Evolutionary conservation across 768 basidiomycete genomes (phyloP).

Genomic region (Calocybe cyanea): DNA sequence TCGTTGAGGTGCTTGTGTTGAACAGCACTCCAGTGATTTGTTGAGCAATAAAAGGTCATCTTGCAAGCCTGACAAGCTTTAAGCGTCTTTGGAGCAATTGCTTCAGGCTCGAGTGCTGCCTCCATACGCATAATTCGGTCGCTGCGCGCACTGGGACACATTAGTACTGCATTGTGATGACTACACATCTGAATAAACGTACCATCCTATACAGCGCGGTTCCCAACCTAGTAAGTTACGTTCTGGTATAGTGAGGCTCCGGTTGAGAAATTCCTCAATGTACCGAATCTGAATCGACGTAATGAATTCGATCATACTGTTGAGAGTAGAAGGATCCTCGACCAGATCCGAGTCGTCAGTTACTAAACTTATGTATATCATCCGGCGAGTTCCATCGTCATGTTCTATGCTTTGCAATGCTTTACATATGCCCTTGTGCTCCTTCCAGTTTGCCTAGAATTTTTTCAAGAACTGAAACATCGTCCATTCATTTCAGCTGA

Average conservation of each 20-base stretch:
- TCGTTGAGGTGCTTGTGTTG: conserved; percentile 13
- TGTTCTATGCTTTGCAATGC: conserved; percentile 23
- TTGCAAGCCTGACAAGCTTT: conserved; percentile 21
- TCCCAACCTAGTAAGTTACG: conserved; percentile 18
- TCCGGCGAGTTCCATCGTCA: conserved; percentile 4
- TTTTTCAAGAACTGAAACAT: neutral
- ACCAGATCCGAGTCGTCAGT: conserved; percentile 9
- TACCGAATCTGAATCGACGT: neutral
- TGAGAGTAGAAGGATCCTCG: conserved; percentile 10
- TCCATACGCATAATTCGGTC: conserved; percentile 22
- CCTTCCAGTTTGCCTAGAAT: conserved; percentile 23
- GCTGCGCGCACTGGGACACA: conserved; percentile 19
- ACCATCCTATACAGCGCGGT: conserved; percentile 22
- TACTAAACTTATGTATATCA: conserved; percentile 12
- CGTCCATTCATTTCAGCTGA: conserved; percentile 1
- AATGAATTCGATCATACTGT: neutral
- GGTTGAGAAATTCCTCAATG: neutral
- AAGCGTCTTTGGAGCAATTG: conserved; percentile 5
- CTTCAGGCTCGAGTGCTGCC: neutral
- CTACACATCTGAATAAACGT: neutral
- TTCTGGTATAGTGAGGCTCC: conserved; percentile 8
- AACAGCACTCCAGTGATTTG: conserved; percentile 20
- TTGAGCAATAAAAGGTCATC: conserved; percentile 23
- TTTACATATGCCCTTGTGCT: conserved; percentile 31
- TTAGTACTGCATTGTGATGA: neutral